phyloP scores from a whole-genome alignment of 306 rosid genomes.

The Fragaria vesca region DNA sequence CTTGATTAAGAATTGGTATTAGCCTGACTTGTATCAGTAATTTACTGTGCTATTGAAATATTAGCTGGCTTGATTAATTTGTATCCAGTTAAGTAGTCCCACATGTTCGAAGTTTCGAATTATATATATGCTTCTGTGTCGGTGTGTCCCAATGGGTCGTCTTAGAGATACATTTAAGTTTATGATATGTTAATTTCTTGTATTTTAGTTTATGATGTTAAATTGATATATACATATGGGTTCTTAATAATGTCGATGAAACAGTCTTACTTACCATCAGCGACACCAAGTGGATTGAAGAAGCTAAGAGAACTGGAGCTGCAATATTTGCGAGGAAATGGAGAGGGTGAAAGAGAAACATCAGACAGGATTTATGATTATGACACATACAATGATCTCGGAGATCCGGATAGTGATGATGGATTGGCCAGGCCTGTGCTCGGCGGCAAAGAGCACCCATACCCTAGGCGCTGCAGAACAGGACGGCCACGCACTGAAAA shows the following conservation, averaged over 20 bases:
- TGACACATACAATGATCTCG: conserved; percentile 68
- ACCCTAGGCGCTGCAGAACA: conserved; percentile 72
- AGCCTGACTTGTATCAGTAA: too few species aligned
- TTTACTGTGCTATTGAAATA: too few species aligned
- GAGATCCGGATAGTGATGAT: conserved; percentile 39
- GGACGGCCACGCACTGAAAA: conserved; percentile 46
- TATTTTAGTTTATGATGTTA: too few species aligned
- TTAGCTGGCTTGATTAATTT: too few species aligned
- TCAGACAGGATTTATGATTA: conserved; percentile 57
- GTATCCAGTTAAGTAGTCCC: too few species aligned
- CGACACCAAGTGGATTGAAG: conserved; percentile 59
- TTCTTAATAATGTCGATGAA: not conserved
- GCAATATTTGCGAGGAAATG: conserved; percentile 42
- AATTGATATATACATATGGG: too few species aligned
- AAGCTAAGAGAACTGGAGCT: conserved; percentile 48
- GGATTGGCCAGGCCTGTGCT: conserved; percentile 48
- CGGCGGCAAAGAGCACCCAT: conserved; percentile 50
- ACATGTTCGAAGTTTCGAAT: too few species aligned
- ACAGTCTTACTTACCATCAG: conserved; percentile 67
- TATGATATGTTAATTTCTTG: too few species aligned
- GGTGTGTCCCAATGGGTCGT: too few species aligned
- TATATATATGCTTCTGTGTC: too few species aligned
- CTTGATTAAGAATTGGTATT: too few species aligned
- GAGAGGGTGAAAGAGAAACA: conserved; percentile 45
- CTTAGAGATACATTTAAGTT: too few species aligned